Evolutionary conservation across 116 monocot genomes (phyloP), one percentile per base, ranked within the genome.

Genomic region (Trichopus zeylanicus): DNA sequence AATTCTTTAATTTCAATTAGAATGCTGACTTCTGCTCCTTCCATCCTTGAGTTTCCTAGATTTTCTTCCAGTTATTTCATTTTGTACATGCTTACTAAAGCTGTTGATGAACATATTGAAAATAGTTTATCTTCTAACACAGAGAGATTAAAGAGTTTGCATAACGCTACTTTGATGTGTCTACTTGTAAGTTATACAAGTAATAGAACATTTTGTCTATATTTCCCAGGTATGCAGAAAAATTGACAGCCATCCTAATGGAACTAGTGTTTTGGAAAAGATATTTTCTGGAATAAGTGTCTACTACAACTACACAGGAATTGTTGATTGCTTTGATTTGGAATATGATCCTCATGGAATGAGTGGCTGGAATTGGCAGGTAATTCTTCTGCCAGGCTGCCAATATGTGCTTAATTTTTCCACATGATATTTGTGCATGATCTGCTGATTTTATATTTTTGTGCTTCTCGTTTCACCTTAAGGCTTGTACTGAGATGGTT

Each of bases 361-460:
- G 88, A 78, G 62, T 75, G 93, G 93, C 32, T 93, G 93, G 93
- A 49, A 77, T 49, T 93, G 93, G 93, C 93, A 88, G 88, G 93
- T 88, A 10, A 34, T 21, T 8, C 22, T 51, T 51, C 4, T 23
- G 20, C 4, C 22, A 22, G 20, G 20, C 20, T 24, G 51, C 24
- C 51, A 9, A 20, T 51, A 22, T 51, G 21, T 0, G 21, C 20
- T 12, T 20, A 7, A 19, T 5, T 46, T 34, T 53, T 61, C 9
- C 42, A 21, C 8, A 24, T 33, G 48, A 27, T 10, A 11, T 53
- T 21, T 13, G 51, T 53, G 24, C 27, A 42, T n/a, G n/a, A n/a
- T n/a, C n/a, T n/a, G n/a, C n/a, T n/a, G n/a, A n/a, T n/a, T n/a
- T n/a, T n/a, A n/a, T n/a, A n/a, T 70, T 60, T 55, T 26, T 37